These are phyloP conservation scores for Cunninghamia lanceolata DNA, from an alignment of 75 land plant species.

Conservation along the genomic window DNA sequence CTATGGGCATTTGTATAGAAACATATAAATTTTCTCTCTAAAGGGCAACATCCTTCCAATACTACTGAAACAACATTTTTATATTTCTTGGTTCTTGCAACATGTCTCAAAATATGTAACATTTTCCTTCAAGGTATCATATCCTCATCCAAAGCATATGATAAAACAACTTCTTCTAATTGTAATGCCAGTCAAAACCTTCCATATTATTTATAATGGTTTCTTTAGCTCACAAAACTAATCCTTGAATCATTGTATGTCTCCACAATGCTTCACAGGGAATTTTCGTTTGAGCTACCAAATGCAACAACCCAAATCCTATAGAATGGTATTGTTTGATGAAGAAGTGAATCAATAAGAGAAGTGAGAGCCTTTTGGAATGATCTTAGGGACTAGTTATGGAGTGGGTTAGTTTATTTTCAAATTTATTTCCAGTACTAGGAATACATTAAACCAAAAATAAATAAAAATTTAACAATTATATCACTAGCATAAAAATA, in stretches of 20 bases:
- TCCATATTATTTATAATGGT: constrained; percentile 97
- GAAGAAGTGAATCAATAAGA: constrained; percentile 76
- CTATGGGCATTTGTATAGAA: no score
- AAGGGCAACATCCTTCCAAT: constrained; percentile 96
- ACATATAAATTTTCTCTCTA: constrained; percentile 86
- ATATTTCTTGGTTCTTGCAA: constrained; percentile 91
- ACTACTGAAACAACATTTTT: constrained; percentile 79
- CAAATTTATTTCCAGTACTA: no score
- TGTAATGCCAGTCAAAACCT: constrained; percentile 96
- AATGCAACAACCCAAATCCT: constrained; percentile 94
- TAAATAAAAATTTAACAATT: no score
- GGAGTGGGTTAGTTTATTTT: no score
- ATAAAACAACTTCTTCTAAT: constrained; percentile 74
- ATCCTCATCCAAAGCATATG: constrained; percentile 92
- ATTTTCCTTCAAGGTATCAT: constrained; percentile 93
- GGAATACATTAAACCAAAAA: no score
- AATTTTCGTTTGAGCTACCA: constrained; percentile 75
- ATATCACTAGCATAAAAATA: no score
- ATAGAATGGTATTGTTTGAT: constrained; percentile 87
- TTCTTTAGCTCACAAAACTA: constrained; percentile 79
- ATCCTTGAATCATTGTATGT: constrained; percentile 83
- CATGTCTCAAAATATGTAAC: constrained; percentile 84
- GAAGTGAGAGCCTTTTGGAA: no score
- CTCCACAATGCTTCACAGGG: constrained; percentile 65
- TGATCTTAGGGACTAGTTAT: no score